Evolutionary conservation across 371 early-diverging fungal genomes (phyloP).

Genomic region (Fennellomyces sp.): DNA sequence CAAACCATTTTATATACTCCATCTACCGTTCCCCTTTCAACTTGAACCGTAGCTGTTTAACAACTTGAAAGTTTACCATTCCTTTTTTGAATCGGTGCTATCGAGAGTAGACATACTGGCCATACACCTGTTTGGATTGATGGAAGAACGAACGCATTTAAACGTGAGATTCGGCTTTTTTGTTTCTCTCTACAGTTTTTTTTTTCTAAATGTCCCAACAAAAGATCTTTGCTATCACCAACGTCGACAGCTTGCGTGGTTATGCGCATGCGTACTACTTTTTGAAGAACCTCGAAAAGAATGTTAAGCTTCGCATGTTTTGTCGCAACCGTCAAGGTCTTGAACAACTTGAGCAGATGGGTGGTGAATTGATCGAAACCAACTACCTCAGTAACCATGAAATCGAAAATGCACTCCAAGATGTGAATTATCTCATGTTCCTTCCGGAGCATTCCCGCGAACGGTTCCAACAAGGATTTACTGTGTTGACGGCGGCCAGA

Average conservation of each 20-base stretch:
- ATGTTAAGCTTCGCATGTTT: conserved; percentile 23
- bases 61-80: no score
- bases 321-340: conserved; percentile 22
- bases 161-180: no score
- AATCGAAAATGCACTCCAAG: conserved; percentile 13
- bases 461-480: conserved; percentile 24
- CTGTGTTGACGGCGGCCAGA: conserved; percentile 22
- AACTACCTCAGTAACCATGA: conserved; percentile 28
- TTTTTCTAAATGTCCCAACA: conserved; percentile 20
- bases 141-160: no score
- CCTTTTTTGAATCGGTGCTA: no score
- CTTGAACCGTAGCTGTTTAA: no score
- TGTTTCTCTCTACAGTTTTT: background rate
- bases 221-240: conserved; percentile 29
- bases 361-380: conserved; percentile 27
- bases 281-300: background rate
- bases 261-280: conserved; percentile 31
- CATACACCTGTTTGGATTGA: no score
- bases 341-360: conserved; percentile 26
- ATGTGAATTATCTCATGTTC: conserved; percentile 18
- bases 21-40: no score
- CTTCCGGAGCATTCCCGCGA: conserved; percentile 28
- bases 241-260: conserved; percentile 31
- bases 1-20: no score
- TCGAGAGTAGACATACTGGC: no score